Evolutionary conservation across 78 protist genomes (phyloP).

Genomic region (Anaeramoeba ignava): DNA sequence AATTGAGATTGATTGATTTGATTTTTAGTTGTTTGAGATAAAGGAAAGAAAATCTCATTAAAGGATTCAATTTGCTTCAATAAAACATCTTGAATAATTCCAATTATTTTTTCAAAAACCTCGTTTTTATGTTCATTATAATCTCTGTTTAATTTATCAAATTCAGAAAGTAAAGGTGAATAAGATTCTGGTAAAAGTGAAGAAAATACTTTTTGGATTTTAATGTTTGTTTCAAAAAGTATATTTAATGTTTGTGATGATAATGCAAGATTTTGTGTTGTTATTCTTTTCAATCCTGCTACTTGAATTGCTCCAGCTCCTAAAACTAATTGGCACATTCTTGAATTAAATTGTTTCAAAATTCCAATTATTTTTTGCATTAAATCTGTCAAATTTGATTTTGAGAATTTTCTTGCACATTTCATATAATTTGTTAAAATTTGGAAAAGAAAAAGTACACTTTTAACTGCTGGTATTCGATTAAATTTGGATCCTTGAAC

Average conservation of each 20-base stretch:
- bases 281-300: slow-evolving; percentile 26
- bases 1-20: too few species aligned
- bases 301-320: slow-evolving; percentile 23
- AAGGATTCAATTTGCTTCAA: too few species aligned
- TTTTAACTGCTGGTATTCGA: too few species aligned
- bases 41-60: too few species aligned
- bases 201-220: background rate
- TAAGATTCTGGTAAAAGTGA: background rate
- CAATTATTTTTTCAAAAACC: background rate
- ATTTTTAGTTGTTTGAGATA: too few species aligned
- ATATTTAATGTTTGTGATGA: slow-evolving; percentile 10
- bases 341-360: slow-evolving; percentile 12
- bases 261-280: slow-evolving; percentile 19
- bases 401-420: too few species aligned
- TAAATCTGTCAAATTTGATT: too few species aligned
- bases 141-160: slow-evolving; percentile 5
- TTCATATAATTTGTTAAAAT: too few species aligned
- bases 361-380: background rate
- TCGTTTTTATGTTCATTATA: slow-evolving; percentile 8
- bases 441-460: too few species aligned
- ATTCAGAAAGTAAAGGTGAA: slow-evolving; percentile 4
- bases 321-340: slow-evolving; percentile 9
- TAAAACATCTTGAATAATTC: slow-evolving; percentile 15
- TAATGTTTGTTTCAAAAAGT: background rate
- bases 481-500: too few species aligned